These are phyloP conservation scores for Ceratobasidium sp. DNA, from an alignment of 1,284 basidiomycete genomes.

Conservation along the genomic window DNA sequence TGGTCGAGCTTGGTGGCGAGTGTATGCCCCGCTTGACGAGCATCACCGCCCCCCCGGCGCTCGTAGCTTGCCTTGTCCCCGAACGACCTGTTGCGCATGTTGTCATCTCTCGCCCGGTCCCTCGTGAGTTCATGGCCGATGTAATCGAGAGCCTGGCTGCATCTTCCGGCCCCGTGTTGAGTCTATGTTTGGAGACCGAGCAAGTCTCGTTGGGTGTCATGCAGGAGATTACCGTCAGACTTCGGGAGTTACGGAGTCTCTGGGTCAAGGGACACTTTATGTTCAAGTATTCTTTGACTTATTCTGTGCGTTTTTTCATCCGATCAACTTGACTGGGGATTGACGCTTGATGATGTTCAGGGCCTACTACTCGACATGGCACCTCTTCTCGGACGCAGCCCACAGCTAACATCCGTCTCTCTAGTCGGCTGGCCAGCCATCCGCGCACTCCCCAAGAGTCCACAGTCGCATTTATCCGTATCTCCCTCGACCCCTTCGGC, in stretches of 20 bases:
- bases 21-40: slow-evolving; percentile 12
- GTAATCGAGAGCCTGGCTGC: slow-evolving; percentile 31
- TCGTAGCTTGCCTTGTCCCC: slow-evolving; percentile 37
- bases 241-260: slow-evolving; percentile 15
- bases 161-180: slow-evolving; percentile 9
- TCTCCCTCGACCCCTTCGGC: slow-evolving; percentile 31
- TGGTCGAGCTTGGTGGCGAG: slow-evolving; percentile 17
- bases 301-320: slow-evolving; percentile 10
- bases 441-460: slow-evolving; percentile 21
- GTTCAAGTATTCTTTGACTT: slow-evolving; percentile 30
- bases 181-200: slow-evolving; percentile 20
- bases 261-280: slow-evolving; percentile 28
- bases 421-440: slow-evolving; percentile 22
- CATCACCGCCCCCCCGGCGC: slow-evolving; percentile 23
- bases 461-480: slow-evolving; percentile 13
- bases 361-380: slow-evolving; percentile 36
- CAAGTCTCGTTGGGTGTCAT: slow-evolving; percentile 31
- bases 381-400: slow-evolving; percentile 31
- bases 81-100: slow-evolving; percentile 27
- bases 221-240: slow-evolving; percentile 29
- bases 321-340: slow-evolving; percentile 5
- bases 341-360: slow-evolving; percentile 32
- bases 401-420: slow-evolving; percentile 27
- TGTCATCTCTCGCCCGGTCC: slow-evolving; percentile 23
- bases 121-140: slow-evolving; percentile 24